Evolutionary conservation across 306 rosid genomes (phyloP), one percentile per base, ranked within the genome.

Genomic region (Pyrus bretschneideri): DNA sequence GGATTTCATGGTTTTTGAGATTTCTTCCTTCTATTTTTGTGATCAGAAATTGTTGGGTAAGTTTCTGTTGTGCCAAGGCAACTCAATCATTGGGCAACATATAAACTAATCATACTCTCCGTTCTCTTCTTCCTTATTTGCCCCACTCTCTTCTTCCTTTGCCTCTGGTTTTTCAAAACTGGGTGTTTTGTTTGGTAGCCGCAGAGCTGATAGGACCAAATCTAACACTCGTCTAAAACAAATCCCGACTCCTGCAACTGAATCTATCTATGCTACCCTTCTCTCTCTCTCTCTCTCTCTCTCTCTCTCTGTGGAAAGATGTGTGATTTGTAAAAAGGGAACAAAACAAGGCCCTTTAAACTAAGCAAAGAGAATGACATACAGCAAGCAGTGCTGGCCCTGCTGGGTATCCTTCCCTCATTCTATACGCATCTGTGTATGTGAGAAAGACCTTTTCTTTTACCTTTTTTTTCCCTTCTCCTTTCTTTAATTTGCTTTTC

Each of bases 351-450:
- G 71, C 74, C 84, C 89, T 90, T 87, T 87, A 92, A 87, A 84
- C 86, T 62, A 81, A 91, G 87, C 91, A 89, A 87, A 90, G 83
- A 79, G 94, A 90, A 90, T 93, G 90, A 82, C 85, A 80, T 82
- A 71, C 89, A 89, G 88, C 85, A 85, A 78, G 88, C 81, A 75
- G 78, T 9, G 45, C 73, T 86, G 82, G 42, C 10, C 42, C 42
- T 82, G 87, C 73, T 86, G 82, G 88, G 89, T 67, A 83, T 83
- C 83, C 74, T 84, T 83, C 85, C 80, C 74, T 75, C 83, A 78
- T 87, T 87, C 89, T 83, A 87, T 89, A 82, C 89, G 98, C 93
- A 93, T 93, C 93, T 71, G 94, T 93, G 94, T 76, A 52, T 82
- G 58, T 11, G 93, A 85, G 93, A 93, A 89, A 93, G 91, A 86